Conservation (phyloP, 2,329 filamentous ascomycete species). For the Pseudocercospora pini-densiflorae region DNA sequence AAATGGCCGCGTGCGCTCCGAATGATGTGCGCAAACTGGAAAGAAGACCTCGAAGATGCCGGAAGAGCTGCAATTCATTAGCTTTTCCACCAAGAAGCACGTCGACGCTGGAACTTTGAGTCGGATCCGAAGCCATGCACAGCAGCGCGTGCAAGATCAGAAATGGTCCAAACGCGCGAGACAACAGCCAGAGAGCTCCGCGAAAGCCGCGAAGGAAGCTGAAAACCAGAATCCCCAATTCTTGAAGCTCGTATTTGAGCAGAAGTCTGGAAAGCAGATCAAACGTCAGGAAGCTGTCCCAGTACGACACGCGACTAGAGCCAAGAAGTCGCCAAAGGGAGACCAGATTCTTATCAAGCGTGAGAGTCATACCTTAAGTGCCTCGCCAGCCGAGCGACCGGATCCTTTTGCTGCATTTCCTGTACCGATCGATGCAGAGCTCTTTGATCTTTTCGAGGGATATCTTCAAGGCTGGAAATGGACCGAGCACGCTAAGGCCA, state of each 20-base stretch:
- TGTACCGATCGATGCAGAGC: constrained; percentile 14
- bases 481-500: constrained; percentile 9
- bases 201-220: constrained; percentile 5
- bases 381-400: constrained; percentile 18
- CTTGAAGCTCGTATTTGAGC: constrained; percentile 22
- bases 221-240: constrained; percentile 9
- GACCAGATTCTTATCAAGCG: constrained; percentile 14
- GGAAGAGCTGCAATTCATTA: constrained; percentile 26
- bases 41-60: constrained; percentile 21
- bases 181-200: not conserved
- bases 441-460: constrained; percentile 23
- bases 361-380: constrained; percentile 19
- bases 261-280: constrained; percentile 21
- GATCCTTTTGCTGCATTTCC: constrained; percentile 28
- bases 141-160: constrained; percentile 29
- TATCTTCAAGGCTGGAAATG: constrained; percentile 19
- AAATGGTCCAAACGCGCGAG: constrained; percentile 14
- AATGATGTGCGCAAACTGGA: not conserved
- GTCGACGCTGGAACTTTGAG: constrained; percentile 23
- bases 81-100: constrained; percentile 22
- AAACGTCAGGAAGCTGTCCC: constrained; percentile 6
- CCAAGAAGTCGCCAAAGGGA: constrained; percentile 1
- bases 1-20: not conserved
- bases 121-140: constrained; percentile 28
- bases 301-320: constrained; percentile 1